Evolutionary conservation across 1,139 yeast species (phyloP), one percentile per base, ranked within the genome.

Genomic region (Debaryomyces singareniensis): DNA sequence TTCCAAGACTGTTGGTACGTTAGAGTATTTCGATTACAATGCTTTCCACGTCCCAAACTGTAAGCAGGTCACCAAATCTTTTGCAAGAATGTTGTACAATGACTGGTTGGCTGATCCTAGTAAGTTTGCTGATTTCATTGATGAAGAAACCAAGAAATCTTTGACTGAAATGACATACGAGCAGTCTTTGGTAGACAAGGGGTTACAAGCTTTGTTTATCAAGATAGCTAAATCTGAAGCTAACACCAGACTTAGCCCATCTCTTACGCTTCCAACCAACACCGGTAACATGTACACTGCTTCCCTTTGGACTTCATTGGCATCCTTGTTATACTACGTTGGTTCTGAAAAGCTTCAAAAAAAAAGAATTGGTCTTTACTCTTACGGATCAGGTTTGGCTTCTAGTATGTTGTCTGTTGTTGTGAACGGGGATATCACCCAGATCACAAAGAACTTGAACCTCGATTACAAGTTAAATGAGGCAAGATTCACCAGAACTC

Each of bases 201-300:
- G 68, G 40, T 65, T 89, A 43, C 98, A 91, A 61, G 91, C 91
- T 69, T 67, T 79, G 16, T 89, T 91, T 58, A 75, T 91, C 46
- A 76, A 75, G 15, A 67, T 84, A 42, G 78, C 95, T 38, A 89
- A 91, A 69, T 79, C 73, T 39, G 63, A 69, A 43, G 69, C 79
- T 39, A 73, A 75, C 42, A 71, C 70, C 51, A 76, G 89, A 57
- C 87, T 93, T 35, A 70, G 69, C 31, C 94, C 96, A 20, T 78
- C 95, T 20, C 69, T 91, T 57, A 69, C 66, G 44, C 89, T 89
- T 28, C 93, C 98, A 51, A 91, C 97, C 44, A 89, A 91, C 65
- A 87, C 95, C 40, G 99, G 99, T 64, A 93, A 93, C 73, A 84
- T 89, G 89, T 93, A 93, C 73, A 86, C 97, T 29, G 98, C 93